Conservation (phyloP, 257 asterid species). For the Catharanthus roseus region DNA sequence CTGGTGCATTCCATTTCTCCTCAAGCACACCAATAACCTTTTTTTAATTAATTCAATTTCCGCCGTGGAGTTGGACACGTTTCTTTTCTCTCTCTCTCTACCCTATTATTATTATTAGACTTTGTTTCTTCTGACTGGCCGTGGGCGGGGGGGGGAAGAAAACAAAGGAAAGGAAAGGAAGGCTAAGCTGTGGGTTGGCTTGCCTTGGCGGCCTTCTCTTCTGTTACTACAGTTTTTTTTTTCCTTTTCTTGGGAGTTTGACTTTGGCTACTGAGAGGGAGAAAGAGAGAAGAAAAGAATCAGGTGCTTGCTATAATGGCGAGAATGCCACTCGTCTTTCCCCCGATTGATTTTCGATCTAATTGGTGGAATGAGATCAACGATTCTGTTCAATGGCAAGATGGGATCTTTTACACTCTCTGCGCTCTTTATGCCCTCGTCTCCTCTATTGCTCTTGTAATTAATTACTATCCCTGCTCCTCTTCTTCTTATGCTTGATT, state of each 20-base stretch:
- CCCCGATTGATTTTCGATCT: not conserved
- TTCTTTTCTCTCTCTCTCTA: no score
- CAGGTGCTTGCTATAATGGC: not conserved
- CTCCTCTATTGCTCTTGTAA: constrained; percentile 72
- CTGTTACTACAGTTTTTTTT: not conserved
- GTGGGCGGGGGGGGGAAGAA: no score
- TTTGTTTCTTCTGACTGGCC: no score
- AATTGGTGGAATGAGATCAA: constrained; percentile 92
- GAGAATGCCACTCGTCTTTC: not conserved
- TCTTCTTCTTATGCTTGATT: not conserved
- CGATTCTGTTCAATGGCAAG: constrained; percentile 79
- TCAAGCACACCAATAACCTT: no score
- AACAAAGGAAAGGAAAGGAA: no score
- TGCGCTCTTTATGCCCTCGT: constrained; percentile 76
- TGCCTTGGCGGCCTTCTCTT: not conserved
- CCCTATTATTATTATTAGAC: no score
- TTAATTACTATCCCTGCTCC: not conserved
- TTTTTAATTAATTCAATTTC: no score
- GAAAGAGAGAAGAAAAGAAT: not conserved
- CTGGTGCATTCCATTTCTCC: no score
- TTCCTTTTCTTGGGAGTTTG: not conserved
- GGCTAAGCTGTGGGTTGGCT: no score
- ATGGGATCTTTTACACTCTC: constrained; percentile 78
- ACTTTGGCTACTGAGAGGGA: not conserved
- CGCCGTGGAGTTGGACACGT: no score